These are phyloP conservation scores for Wallemia ichthyophaga DNA, from an alignment of 1,284 basidiomycete genomes.

Conservation along the genomic window DNA sequence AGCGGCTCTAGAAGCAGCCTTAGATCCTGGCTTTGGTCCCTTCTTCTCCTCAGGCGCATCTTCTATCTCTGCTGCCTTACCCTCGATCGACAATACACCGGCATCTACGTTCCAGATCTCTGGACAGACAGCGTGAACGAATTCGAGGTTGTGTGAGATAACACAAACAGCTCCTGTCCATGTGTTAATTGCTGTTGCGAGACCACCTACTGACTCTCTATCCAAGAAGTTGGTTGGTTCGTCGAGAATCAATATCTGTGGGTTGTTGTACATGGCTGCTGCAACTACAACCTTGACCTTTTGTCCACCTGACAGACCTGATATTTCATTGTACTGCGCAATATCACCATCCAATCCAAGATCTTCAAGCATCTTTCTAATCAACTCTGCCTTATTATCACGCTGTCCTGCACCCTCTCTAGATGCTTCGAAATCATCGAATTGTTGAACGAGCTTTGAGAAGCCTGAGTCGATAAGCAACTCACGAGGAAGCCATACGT, in stretches of 20 bases:
- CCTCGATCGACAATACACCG: constrained; percentile 56
- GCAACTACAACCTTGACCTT: constrained; percentile 94
- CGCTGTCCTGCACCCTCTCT: constrained; percentile 68
- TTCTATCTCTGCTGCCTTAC: constrained; percentile 54
- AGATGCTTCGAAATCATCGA: constrained; percentile 87
- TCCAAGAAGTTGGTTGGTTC: constrained; percentile 96
- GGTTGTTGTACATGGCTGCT: constrained; percentile 81
- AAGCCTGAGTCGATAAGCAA: constrained; percentile 68
- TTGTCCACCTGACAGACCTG: constrained; percentile 25
- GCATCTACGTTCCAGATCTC: constrained; percentile 31
- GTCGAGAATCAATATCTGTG: constrained; percentile 41
- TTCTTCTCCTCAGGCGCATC: constrained; percentile 24
- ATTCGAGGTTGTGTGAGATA: constrained; percentile 82
- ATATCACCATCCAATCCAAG: constrained; percentile 92
- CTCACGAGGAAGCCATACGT: constrained; percentile 81
- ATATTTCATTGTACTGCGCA: constrained; percentile 82
- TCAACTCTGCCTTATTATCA: constrained; percentile 45
- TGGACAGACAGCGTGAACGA: constrained; percentile 52
- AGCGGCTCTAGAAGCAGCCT: constrained; percentile 14
- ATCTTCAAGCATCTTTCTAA: constrained; percentile 69
- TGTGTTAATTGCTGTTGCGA: constrained; percentile 82
- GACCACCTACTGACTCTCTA: constrained; percentile 58
- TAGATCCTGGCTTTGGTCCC: constrained; percentile 7
- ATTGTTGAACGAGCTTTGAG: constrained; percentile 68
- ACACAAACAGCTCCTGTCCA: constrained; percentile 92